Evolutionary conservation across 2,329 filamentous ascomycete species (phyloP).

Genomic region (Penicillium sp.): DNA sequence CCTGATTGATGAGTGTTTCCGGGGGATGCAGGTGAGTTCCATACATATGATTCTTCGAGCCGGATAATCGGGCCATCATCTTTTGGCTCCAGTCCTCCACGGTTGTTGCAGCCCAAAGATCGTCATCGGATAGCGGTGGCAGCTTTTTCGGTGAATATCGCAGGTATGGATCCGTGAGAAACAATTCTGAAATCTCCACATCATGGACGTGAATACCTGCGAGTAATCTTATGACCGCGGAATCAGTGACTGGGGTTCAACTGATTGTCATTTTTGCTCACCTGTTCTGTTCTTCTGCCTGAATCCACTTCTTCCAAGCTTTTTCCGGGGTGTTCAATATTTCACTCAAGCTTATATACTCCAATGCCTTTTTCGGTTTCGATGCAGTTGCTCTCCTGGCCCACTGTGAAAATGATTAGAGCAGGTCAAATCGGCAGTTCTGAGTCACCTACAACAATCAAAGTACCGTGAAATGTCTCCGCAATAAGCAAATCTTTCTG

Average conservation of each 20-base stretch:
- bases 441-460: conserved; percentile 18
- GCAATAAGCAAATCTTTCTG: conserved; percentile 26
- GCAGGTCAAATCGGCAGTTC: neutral
- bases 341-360: neutral
- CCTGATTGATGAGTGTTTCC: neutral
- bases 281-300: conserved; percentile 25
- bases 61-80: neutral
- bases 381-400: conserved; percentile 6
- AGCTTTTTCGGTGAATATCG: conserved; percentile 7
- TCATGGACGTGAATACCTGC: conserved; percentile 9
- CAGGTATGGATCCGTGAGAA: conserved; percentile 7
- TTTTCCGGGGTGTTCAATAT: conserved; percentile 10
- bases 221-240: conserved; percentile 2
- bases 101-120: conserved; percentile 16
- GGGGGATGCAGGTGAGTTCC: neutral
- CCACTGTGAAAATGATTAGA: conserved; percentile 4
- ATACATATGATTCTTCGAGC: neutral
- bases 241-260: neutral
- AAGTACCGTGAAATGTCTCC: conserved; percentile 29
- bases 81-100: conserved; percentile 10
- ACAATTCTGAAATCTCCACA: conserved; percentile 10
- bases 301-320: conserved; percentile 25
- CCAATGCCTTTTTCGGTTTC: neutral
- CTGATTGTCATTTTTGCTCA: conserved; percentile 1
- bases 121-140: conserved; percentile 5